Evolutionary conservation across 1,284 basidiomycete species (phyloP).

Genomic region (Rhodotorula sp.): DNA sequence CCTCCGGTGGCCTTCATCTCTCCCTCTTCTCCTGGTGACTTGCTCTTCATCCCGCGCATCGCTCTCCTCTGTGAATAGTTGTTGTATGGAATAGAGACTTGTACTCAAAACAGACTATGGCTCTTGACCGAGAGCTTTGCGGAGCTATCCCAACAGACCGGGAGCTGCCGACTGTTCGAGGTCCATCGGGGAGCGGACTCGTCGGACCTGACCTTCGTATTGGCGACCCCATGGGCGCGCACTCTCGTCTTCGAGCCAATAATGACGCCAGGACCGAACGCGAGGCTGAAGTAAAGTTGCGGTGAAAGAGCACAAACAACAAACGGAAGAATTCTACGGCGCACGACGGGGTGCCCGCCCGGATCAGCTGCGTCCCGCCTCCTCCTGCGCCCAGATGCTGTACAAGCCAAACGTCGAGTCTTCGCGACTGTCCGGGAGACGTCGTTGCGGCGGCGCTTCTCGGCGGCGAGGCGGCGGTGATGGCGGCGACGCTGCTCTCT

Average conservation of each 20-base stretch:
- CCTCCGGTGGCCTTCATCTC: no score
- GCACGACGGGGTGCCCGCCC: not conserved
- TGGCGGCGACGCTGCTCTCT: not conserved
- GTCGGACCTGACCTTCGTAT: no score
- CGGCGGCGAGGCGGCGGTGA: not conserved
- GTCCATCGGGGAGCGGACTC: no score
- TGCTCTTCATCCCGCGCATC: no score
- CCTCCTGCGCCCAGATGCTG: conserved; percentile 17
- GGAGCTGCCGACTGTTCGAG: no score
- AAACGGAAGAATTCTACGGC: not conserved
- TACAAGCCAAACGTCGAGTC: conserved; percentile 19
- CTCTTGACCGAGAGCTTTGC: no score
- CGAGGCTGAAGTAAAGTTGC: not conserved
- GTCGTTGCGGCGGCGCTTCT: not conserved
- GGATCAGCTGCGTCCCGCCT: not conserved
- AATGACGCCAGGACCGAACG: not conserved
- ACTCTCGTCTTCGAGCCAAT: not conserved
- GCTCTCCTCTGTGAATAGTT: no score
- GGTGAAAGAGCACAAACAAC: not conserved
- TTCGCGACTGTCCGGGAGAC: not conserved
- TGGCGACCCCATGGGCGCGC: no score
- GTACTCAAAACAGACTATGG: no score
- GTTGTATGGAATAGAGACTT: no score
- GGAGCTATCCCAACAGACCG: no score
- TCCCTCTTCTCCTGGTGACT: no score